Percentiles rank a stretch among this genome's conserved stretches.
phyloP scores from a whole-genome alignment of 139 green algal species.

The Closterium sp. region DNA sequence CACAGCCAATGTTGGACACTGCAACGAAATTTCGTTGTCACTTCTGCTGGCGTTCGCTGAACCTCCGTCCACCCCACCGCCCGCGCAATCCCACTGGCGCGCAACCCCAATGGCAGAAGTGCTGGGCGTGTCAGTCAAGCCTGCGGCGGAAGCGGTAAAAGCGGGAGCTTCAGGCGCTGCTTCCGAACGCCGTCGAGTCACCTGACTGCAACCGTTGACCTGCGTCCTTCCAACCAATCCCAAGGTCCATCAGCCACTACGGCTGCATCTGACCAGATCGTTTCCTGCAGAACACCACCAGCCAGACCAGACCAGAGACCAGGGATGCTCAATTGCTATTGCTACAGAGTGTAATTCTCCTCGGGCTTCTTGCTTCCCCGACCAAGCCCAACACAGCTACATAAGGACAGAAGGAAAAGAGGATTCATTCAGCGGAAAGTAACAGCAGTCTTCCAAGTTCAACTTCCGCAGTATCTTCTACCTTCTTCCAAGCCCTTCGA shows the following conservation, averaged over 20 bases:
- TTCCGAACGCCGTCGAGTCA: background rate
- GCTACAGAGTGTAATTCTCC: too few relatives aligned
- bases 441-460: background rate
- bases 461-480: background rate
- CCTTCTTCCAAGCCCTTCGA: background rate
- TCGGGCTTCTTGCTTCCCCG: background rate
- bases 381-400: background rate
- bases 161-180: too few relatives aligned
- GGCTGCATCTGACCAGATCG: background rate
- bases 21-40: background rate
- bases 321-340: too few relatives aligned
- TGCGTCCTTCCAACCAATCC: background rate
- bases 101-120: background rate
- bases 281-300: background rate
- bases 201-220: background rate
- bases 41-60: background rate
- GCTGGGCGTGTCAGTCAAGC: background rate
- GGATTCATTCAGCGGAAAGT: background rate
- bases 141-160: background rate
- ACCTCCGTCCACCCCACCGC: background rate
- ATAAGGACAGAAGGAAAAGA: too few relatives aligned
- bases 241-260: background rate
- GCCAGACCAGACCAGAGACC: background rate
- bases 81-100: background rate
- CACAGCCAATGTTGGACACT: background rate